Evolutionary conservation across 2,329 filamentous ascomycete species (phyloP), one percentile per base, ranked within the genome.

Genomic region (Ascosphaera aggregata): DNA sequence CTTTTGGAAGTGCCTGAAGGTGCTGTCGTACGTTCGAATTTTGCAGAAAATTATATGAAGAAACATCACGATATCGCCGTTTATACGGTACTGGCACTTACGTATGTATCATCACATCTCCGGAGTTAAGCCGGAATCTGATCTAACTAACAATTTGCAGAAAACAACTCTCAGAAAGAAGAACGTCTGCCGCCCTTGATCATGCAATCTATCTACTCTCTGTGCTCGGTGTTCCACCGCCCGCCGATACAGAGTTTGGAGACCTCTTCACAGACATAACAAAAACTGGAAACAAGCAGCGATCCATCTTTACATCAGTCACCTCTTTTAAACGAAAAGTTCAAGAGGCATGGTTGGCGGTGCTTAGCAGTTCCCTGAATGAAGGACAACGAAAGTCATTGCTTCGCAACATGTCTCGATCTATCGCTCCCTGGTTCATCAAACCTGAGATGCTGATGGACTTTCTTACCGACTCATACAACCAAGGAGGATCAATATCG

Each of bases 401-500:
- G 2, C 65, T 98, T 37, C 68, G 71, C 43, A 68, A 78, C 43
- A 76, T 91, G 59, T 74, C 80, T 2, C 70, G 71, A 34, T 73
- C 73, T 24, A 81, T 94, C 47, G 78, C 80, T 18, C 85, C 86
- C 1, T 92, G 82, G 80, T 93, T 95, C 57, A 69, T 66, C 37
- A 80, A 82, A 44, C 78, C 84, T 1, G 86, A 95, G 51, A 66
- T 92, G 32, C 67, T 98, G 24, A 84, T 93, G 66, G 89, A 98
- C 60, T 98, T 95, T 56, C 62, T 98, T 40, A 93, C 84, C n/a
- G 81, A 89, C 58, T 91, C 76, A 20, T 95, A 92, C 61, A 69
- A 94, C 49, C 63, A 75, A 5, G 84, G 86, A 39, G 89, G 89
- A 35, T 78, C 82, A 11, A 82, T 76, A 37, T 86, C 89, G 3